phyloP scores from a whole-genome alignment of 441 rosid genomes.

The Erodium trifolium region DNA sequence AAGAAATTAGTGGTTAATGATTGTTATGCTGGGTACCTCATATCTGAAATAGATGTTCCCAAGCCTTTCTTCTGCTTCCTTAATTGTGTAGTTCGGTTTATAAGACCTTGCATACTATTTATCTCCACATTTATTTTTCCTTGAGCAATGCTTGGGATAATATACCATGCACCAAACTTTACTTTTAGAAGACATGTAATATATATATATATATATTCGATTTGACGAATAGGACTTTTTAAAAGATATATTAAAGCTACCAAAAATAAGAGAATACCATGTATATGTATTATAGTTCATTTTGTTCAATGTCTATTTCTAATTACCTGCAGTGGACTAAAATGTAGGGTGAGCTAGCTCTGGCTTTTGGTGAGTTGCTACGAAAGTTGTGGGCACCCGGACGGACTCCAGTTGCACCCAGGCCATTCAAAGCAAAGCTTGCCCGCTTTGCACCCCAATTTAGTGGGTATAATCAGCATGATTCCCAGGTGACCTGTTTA shows the following conservation, averaged over 20 bases:
- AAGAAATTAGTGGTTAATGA: neutral
- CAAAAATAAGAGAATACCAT: neutral
- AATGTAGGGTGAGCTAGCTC: constrained; percentile 57
- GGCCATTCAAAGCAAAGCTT: constrained; percentile 61
- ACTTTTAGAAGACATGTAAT: neutral
- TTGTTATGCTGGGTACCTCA: neutral
- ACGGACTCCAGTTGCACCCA: constrained; percentile 52
- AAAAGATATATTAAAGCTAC: neutral
- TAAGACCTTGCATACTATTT: neutral
- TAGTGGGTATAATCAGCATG: constrained; percentile 74
- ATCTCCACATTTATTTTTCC: neutral
- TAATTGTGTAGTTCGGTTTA: neutral
- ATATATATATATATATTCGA: neutral
- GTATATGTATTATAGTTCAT: neutral
- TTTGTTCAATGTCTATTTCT: constrained; percentile 14
- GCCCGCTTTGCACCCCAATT: constrained; percentile 71
- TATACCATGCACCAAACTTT: neutral
- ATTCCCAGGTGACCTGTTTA: constrained; percentile 56
- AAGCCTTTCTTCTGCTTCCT: neutral
- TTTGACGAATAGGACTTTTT: neutral
- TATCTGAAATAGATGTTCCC: neutral
- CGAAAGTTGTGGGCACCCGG: constrained; percentile 76
- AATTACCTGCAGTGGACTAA: constrained; percentile 16
- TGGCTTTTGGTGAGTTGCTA: constrained; percentile 61
- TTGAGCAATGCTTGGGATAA: neutral